Evolutionary conservation across 768 basidiomycete species (phyloP).

Genomic region (Rhodosporidiobolus sp.): DNA sequence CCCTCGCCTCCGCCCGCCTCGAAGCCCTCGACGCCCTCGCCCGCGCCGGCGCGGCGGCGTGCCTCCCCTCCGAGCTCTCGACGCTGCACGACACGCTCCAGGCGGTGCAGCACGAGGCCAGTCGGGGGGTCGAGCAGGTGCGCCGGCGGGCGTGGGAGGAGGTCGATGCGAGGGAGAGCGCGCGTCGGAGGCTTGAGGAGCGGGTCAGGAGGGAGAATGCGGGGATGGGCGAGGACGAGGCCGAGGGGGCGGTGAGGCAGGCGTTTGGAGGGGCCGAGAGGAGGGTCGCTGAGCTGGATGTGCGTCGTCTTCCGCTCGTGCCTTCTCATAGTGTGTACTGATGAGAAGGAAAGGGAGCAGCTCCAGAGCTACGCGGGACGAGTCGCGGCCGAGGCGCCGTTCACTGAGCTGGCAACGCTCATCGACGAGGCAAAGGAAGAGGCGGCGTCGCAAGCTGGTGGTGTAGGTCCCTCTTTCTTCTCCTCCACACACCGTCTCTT

Average conservation of each 20-base stretch:
- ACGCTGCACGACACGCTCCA: background rate
- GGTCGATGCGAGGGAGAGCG: slow-evolving; percentile 22
- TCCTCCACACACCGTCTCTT: too few species aligned
- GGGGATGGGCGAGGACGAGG: slow-evolving; percentile 1
- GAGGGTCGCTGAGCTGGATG: slow-evolving; percentile 9
- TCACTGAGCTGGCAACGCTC: slow-evolving; percentile 15
- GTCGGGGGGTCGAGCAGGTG: background rate
- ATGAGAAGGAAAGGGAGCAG: background rate
- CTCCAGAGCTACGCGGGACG: slow-evolving; percentile 19
- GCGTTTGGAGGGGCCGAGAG: slow-evolving; percentile 18
- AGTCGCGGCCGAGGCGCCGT: slow-evolving; percentile 21
- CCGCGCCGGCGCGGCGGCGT: background rate
- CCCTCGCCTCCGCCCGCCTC: background rate
- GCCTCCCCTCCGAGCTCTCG: slow-evolving; percentile 1
- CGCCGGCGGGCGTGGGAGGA: slow-evolving; percentile 18
- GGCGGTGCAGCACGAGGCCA: background rate
- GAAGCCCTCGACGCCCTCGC: background rate
- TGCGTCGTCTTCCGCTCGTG: background rate
- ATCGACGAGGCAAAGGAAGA: slow-evolving; percentile 17
- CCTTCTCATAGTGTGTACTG: background rate
- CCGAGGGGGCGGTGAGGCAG: background rate
- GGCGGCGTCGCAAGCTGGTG: background rate
- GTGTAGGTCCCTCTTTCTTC: background rate
- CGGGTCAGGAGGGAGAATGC: slow-evolving; percentile 27
- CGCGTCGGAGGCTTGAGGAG: slow-evolving; percentile 19